Percentiles rank a stretch among this genome's conserved stretches.
These are phyloP conservation scores for Vicia faba DNA, from an alignment of 306 rosid species.

Conservation along the genomic window DNA sequence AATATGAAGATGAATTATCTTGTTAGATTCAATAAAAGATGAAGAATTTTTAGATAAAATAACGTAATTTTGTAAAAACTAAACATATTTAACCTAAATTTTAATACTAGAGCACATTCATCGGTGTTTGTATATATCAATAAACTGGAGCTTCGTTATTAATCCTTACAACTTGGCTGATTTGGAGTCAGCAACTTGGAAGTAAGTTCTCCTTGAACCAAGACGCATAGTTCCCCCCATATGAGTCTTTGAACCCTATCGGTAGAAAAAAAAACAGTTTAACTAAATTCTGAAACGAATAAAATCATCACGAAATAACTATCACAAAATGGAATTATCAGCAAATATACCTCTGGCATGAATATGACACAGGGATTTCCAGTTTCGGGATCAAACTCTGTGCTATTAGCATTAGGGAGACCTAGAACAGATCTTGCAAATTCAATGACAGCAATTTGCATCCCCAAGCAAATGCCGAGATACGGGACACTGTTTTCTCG, in stretches of 20 bases:
- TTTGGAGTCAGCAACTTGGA: conserved; percentile 62
- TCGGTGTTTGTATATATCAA: not conserved
- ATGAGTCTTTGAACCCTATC: conserved; percentile 87
- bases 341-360: conserved; percentile 79
- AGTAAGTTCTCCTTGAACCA: conserved; percentile 86
- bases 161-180: conserved; percentile 82
- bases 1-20: no score
- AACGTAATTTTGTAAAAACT: no score
- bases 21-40: not conserved
- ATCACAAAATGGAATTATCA: not conserved
- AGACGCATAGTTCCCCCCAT: conserved; percentile 98
- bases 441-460: conserved; percentile 93
- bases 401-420: conserved; percentile 70
- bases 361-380: conserved; percentile 78
- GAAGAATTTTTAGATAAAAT: not conserved
- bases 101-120: not conserved
- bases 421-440: conserved; percentile 76
- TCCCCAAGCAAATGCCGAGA: conserved; percentile 85
- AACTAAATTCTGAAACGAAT: conserved; percentile 25
- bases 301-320: not conserved
- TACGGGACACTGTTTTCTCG: conserved; percentile 75
- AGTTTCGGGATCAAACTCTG: conserved; percentile 75
- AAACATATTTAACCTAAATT: not conserved
- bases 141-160: conserved; percentile 20
- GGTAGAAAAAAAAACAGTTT: conserved; percentile 30